Evolutionary conservation across 2,329 filamentous ascomycete genomes (phyloP).

Genomic region (Botrytis deweyae): DNA sequence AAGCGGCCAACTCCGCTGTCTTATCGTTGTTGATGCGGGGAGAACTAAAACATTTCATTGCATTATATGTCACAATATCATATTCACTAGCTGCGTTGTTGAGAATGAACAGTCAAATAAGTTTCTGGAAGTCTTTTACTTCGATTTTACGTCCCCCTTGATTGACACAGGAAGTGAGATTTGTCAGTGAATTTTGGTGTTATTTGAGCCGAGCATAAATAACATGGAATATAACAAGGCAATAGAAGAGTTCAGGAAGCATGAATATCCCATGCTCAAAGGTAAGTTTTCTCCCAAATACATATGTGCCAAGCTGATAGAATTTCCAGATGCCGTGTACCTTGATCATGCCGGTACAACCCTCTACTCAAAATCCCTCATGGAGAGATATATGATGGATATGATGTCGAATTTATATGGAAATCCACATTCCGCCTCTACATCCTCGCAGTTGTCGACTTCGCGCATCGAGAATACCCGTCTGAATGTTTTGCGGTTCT

Average conservation of each 20-base stretch:
- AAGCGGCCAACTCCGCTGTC: conserved; percentile 21
- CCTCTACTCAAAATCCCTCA: conserved; percentile 73
- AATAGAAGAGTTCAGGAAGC: conserved; percentile 57
- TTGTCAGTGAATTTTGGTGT: background rate
- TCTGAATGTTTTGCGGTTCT: conserved; percentile 68
- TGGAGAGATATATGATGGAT: conserved; percentile 70
- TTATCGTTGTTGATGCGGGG: conserved; percentile 8
- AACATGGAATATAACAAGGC: conserved; percentile 52
- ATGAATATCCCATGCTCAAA: conserved; percentile 69
- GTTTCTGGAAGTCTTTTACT: conserved; percentile 11
- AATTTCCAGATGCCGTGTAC: conserved; percentile 50
- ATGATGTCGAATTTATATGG: conserved; percentile 79
- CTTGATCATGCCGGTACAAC: conserved; percentile 97
- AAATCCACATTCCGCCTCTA: conserved; percentile 87
- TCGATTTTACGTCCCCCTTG: conserved; percentile 23
- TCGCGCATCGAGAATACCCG: conserved; percentile 74
- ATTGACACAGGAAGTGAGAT: background rate
- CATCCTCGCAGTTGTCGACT: conserved; percentile 75
- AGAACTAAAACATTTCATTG: background rate
- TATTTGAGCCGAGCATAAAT: conserved; percentile 20
- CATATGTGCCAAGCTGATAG: conserved; percentile 19
- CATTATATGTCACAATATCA: conserved; percentile 4
- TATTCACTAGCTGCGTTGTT: background rate
- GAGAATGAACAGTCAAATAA: conserved; percentile 27
- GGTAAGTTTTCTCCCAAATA: conserved; percentile 44